These are phyloP conservation scores for Tetrapisispora arboricola DNA, from an alignment of 805 yeast genomes.

Conservation along the genomic window DNA sequence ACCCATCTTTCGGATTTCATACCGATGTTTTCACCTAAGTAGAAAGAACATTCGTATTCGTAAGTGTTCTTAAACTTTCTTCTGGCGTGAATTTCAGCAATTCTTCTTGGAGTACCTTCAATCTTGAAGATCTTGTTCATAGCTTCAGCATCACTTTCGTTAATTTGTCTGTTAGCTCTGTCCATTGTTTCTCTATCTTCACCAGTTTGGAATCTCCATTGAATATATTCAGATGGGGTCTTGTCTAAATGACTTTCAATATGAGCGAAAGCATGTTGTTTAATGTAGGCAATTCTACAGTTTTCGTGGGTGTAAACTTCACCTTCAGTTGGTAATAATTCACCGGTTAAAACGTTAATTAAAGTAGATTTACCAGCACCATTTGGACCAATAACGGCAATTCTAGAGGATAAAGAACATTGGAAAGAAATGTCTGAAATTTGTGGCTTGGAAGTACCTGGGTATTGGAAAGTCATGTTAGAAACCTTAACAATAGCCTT, in stretches of 20 bases:
- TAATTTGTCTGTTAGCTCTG: conserved; percentile 98
- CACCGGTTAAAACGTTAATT: conserved; percentile 98
- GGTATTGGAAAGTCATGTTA: conserved; percentile 98
- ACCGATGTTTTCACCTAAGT: conserved; percentile 96
- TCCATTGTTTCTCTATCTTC: conserved; percentile 99
- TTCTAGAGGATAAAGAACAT: conserved; percentile 98
- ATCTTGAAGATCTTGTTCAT: conserved; percentile 99
- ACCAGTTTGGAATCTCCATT: conserved; percentile 99
- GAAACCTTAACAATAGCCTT: conserved; percentile 98
- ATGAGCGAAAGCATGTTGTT: conserved; percentile 99
- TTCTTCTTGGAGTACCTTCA: conserved; percentile 98
- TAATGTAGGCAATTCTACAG: conserved; percentile 99
- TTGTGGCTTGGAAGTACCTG: conserved; percentile 97
- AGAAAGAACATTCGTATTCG: conserved; percentile 98
- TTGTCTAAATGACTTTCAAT: conserved; percentile 97
- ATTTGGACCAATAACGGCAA: conserved; percentile 99
- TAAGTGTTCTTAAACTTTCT: conserved; percentile 99
- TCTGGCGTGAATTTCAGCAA: conserved; percentile 88
- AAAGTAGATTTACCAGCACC: conserved; percentile 99
- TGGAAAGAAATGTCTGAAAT: conserved; percentile 87
- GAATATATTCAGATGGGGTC: conserved; percentile 99
- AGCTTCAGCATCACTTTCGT: conserved; percentile 92
- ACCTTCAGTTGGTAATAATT: conserved; percentile 95
- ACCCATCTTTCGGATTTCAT: conserved; percentile 99
- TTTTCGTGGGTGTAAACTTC: conserved; percentile 99